Percentiles rank a stretch among this genome's conserved stretches.
phyloP scores from a whole-genome alignment of 306 rosid species.

The Rubus parviflorus region DNA sequence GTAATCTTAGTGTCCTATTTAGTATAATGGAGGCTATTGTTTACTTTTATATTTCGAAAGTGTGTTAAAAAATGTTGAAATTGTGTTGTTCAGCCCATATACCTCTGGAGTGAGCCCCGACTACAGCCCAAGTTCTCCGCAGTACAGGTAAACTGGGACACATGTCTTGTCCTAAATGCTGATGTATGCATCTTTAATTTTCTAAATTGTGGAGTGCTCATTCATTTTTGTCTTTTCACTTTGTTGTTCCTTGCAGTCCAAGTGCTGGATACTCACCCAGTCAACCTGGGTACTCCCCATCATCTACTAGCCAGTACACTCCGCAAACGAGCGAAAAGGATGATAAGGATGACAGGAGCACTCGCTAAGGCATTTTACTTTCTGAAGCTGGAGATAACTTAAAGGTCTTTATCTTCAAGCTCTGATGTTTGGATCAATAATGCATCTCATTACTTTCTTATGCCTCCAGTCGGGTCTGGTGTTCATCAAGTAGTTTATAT shows the following conservation, averaged over 20 bases:
- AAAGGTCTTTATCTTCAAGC: conserved; percentile 18
- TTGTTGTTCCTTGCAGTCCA: conserved; percentile 51
- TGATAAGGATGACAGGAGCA: conserved; percentile 56
- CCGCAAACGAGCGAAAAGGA: conserved; percentile 66
- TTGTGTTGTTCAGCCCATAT: conserved; percentile 61
- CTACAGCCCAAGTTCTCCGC: conserved; percentile 92
- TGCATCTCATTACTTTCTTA: neutral
- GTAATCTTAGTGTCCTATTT: conserved; percentile 35
- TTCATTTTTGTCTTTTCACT: conserved; percentile 4
- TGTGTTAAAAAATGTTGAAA: conserved; percentile 9
- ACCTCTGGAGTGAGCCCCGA: conserved; percentile 86
- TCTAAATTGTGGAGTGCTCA: conserved; percentile 9
- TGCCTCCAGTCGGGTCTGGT: neutral
- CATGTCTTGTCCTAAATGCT: neutral
- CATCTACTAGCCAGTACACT: conserved; percentile 94
- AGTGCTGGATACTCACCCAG: conserved; percentile 98
- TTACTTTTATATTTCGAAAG: neutral
- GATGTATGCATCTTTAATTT: neutral
- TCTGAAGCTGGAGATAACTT: conserved; percentile 7
- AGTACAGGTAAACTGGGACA: conserved; percentile 56
- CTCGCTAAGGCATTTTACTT: conserved; percentile 38
- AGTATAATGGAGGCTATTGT: neutral
- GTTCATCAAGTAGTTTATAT: no score
- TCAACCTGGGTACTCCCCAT: conserved; percentile 97
- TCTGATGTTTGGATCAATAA: neutral